Conservation (phyloP, 139 green algal species). For the Astrephomene gubernaculifera region DNA sequence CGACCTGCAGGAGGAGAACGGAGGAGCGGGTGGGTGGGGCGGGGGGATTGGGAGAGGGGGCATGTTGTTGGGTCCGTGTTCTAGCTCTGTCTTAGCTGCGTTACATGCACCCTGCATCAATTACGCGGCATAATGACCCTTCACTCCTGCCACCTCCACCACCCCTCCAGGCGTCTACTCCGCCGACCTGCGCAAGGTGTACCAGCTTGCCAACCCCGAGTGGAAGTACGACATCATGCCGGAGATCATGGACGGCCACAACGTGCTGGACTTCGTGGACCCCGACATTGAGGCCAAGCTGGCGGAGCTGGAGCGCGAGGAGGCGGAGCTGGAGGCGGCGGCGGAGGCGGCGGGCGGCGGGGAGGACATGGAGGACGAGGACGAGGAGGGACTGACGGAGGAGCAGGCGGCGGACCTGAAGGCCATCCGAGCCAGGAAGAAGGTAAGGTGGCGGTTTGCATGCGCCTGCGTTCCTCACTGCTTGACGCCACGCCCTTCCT, state of each 20-base stretch:
- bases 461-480: not conserved
- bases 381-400: conserved; percentile 69
- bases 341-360: conserved; percentile 47
- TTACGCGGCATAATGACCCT: too few species aligned
- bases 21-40: conserved; percentile 79
- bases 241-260: conserved; percentile 97
- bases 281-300: conserved; percentile 96
- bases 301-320: conserved; percentile 93
- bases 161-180: conserved; percentile 94
- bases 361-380: conserved; percentile 63
- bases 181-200: conserved; percentile 90
- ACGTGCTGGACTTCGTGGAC: conserved; percentile 98
- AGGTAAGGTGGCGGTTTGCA: conserved; percentile 3
- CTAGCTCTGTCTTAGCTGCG: too few species aligned
- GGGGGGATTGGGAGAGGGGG: not conserved
- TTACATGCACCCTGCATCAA: too few species aligned
- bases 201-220: conserved; percentile 81
- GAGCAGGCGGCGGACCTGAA: conserved; percentile 81
- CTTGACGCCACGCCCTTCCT: not conserved
- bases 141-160: too few species aligned
- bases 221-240: conserved; percentile 98
- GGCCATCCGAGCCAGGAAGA: conserved; percentile 84
- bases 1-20: conserved; percentile 91
- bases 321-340: conserved; percentile 40
- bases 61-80: too few species aligned